Conservation (phyloP, 306 rosid species). For the Lablab purpureus region DNA sequence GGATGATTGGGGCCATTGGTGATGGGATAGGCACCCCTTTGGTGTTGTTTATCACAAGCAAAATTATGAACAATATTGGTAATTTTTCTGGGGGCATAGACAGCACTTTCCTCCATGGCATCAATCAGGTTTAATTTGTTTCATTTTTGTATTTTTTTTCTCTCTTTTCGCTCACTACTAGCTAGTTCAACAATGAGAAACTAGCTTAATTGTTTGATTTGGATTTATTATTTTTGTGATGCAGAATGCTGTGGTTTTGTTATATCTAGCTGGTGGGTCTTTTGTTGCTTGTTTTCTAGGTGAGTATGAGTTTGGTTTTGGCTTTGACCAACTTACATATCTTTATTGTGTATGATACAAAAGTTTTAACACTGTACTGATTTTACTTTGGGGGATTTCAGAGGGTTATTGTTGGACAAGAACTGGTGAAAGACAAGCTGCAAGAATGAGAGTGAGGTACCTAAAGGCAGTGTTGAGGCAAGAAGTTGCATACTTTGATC, state of each 20-base stretch:
- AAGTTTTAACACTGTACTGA: not conserved
- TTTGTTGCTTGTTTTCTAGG: constrained; percentile 83
- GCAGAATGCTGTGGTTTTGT: constrained; percentile 80
- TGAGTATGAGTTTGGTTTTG: constrained; percentile 52
- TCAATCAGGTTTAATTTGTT: constrained; percentile 48
- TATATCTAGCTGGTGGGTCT: constrained; percentile 74
- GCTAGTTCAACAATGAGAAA: not conserved
- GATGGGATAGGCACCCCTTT: constrained; percentile 75
- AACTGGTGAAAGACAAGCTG: constrained; percentile 92
- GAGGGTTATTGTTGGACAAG: constrained; percentile 99
- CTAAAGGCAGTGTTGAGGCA: constrained; percentile 87
- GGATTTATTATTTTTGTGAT: constrained; percentile 47
- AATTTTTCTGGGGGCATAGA: not conserved
- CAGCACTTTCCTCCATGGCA: constrained; percentile 11
- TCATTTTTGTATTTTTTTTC: not conserved
- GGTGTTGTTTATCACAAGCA: constrained; percentile 47
- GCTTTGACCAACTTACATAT: not conserved
- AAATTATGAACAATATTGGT: constrained; percentile 57
- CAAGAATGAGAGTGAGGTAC: constrained; percentile 86
- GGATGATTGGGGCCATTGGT: constrained; percentile 71
- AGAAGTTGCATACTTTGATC: constrained; percentile 93
- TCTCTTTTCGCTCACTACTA: not conserved
- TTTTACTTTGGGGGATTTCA: constrained; percentile 35
- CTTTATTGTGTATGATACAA: not conserved
- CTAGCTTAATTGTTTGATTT: constrained; percentile 15